Percentiles rank a stretch among this genome's conserved stretches.
Conservation (phyloP, 129 eudicot genomes). For the Oenanthe sinensis region DNA sequence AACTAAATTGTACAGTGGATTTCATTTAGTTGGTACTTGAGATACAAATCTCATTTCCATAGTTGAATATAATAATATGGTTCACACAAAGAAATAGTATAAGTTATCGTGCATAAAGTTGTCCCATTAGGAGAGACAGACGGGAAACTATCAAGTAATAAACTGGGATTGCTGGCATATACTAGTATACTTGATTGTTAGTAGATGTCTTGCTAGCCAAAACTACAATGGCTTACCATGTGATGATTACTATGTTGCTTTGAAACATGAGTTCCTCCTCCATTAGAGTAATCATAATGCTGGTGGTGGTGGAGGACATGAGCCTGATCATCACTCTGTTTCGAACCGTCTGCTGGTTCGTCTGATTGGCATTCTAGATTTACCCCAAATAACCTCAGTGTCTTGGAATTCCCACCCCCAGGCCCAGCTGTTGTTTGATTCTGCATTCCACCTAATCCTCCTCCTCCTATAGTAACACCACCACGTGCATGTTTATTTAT, state of each 20-base stretch:
- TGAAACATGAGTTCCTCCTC: neutral
- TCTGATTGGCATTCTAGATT: conserved; percentile 8
- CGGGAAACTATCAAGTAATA: neutral
- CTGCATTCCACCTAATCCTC: neutral
- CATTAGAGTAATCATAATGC: conserved; percentile 6
- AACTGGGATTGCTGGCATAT: neutral
- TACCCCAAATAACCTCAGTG: conserved; percentile 10
- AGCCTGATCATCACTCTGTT: conserved; percentile 19
- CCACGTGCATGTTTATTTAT: neutral
- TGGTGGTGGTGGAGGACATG: neutral
- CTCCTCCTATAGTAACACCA: conserved; percentile 1
- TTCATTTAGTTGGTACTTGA: neutral
- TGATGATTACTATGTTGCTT: neutral
- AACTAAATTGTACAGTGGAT: neutral
- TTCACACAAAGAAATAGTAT: neutral
- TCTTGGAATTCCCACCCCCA: conserved; percentile 11
- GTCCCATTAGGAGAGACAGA: conserved; percentile 2
- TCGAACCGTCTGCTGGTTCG: conserved; percentile 21
- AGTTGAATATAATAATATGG: neutral
- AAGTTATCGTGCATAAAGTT: neutral
- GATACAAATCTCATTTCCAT: neutral
- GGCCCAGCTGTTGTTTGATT: conserved; percentile 5
- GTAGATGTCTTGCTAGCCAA: neutral
- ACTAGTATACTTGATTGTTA: neutral
- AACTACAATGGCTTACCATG: conserved; percentile 8